Conservation (phyloP, 371 early-diverging fungal genomes). For the Saksenaea oblongispora region DNA sequence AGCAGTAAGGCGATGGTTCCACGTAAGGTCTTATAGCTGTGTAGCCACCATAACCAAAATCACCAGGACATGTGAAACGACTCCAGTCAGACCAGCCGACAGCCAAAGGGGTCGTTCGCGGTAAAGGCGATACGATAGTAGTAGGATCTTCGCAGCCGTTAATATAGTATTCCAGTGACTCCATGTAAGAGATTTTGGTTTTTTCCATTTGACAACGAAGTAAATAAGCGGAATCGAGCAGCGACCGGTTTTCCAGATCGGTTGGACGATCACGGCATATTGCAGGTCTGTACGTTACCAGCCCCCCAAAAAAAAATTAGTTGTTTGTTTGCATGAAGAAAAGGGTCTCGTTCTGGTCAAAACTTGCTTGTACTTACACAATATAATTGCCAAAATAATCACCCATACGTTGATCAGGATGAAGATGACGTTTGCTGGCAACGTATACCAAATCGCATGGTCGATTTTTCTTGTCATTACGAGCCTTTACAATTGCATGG, state of each 20-base stretch:
- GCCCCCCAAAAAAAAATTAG: neutral
- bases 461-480: neutral
- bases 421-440: conserved; percentile 7
- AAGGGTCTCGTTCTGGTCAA: no score
- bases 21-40: conserved; percentile 12
- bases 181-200: conserved; percentile 16
- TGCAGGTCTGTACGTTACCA: conserved; percentile 4
- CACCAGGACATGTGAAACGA: conserved; percentile 6
- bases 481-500: conserved; percentile 10
- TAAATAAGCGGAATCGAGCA: conserved; percentile 9
- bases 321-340: neutral
- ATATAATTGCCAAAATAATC: conserved; percentile 18
- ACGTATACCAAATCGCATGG: conserved; percentile 15
- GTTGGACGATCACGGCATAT: conserved; percentile 6
- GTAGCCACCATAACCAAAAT: conserved; percentile 14
- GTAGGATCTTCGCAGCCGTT: conserved; percentile 6
- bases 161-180: conserved; percentile 19
- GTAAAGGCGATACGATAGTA: conserved; percentile 5
- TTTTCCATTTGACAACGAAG: neutral
- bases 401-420: conserved; percentile 15
- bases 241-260: neutral
- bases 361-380: conserved; percentile 10
- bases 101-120: conserved; percentile 5
- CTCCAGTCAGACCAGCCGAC: conserved; percentile 22
- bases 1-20: conserved; percentile 14